These are phyloP conservation scores for Citrus reticulata DNA, from an alignment of 345 rosid genomes.

Conservation along the genomic window DNA sequence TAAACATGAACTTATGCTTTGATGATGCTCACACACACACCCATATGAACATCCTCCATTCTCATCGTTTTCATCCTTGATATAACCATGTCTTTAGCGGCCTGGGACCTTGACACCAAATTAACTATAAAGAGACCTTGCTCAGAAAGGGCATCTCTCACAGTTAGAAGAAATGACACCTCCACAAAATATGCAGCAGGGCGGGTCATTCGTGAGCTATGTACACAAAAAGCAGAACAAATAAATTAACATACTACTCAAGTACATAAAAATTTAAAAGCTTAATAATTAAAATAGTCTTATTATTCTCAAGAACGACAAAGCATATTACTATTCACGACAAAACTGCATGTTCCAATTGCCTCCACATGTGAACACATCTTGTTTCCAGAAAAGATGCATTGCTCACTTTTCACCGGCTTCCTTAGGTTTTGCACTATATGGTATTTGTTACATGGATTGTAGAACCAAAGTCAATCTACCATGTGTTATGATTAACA, in stretches of 20 bases:
- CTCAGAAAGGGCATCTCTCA: slow-evolving; percentile 56
- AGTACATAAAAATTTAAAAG: background rate
- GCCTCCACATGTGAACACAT: too few species aligned
- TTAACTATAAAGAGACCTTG: slow-evolving; percentile 81
- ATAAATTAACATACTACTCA: background rate
- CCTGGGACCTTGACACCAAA: slow-evolving; percentile 77
- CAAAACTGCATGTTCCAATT: too few species aligned
- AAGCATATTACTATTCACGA: background rate
- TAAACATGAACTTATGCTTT: background rate
- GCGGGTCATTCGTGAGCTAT: slow-evolving; percentile 84
- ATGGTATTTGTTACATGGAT: too few species aligned
- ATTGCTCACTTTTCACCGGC: too few species aligned
- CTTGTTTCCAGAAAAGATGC: too few species aligned
- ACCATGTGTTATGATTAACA: too few species aligned
- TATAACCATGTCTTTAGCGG: slow-evolving; percentile 61
- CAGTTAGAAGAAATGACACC: slow-evolving; percentile 65
- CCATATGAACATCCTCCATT: background rate
- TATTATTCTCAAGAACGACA: background rate
- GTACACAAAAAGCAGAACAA: slow-evolving; percentile 3
- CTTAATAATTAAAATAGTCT: background rate
- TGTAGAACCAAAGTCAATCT: too few species aligned
- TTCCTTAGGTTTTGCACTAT: too few species aligned
- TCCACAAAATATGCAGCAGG: slow-evolving; percentile 89
- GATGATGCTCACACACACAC: background rate
- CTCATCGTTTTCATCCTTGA: slow-evolving; percentile 78